Evolutionary conservation across 208 protist species (phyloP), one percentile per base, ranked within the genome.

Genomic region (Naegleria lovaniensis): DNA sequence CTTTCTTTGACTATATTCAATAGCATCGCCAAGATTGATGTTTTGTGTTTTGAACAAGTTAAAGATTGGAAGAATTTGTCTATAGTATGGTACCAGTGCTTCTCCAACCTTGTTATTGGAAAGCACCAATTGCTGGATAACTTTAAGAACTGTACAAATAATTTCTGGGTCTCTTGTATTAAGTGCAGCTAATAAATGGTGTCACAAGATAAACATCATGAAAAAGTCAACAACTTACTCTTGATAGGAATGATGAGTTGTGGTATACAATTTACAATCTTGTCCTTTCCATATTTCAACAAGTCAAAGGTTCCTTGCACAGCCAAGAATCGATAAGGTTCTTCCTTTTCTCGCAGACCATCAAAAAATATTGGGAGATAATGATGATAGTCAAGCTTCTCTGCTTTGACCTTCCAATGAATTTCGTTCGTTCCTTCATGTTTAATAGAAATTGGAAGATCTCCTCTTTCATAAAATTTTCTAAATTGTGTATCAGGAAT

Each of bases 331-430:
- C 93, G 96, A 94, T 99, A 99, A 43, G 98, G 98, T 92, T 99
- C 97, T 91, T 98, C 95, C 91, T 98, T 95, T 92, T 99, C 98
- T 67, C 98, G 94, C 52, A 99, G 93, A 0, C 98, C 98, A 92
- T 99, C 98, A 92, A 99, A 98, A 92, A 99, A 99, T 92, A 99
- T 99, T 41, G 98, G 98, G 29, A 99, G 95, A 94, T 98, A 99
- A 93, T 99, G 98, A 92, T 99, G 97, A 93, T 99, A 99, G 93
- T 99, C 98, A 67, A 99, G 94, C 94, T 98, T 98, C 55, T 97
- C 95, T 29, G 98, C 96, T 90, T 98, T 96, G 67, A 99, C 97
- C 91, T 98, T 98, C 98, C 98, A 99, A 40, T 96, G 94, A 51
- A 99, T 96, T 43, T 95, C 94, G 91, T 98, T 98, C 22, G 94